phyloP scores from a whole-genome alignment of 225 moss, liverwort and hornwort species.

The Lunularia cruciata region DNA sequence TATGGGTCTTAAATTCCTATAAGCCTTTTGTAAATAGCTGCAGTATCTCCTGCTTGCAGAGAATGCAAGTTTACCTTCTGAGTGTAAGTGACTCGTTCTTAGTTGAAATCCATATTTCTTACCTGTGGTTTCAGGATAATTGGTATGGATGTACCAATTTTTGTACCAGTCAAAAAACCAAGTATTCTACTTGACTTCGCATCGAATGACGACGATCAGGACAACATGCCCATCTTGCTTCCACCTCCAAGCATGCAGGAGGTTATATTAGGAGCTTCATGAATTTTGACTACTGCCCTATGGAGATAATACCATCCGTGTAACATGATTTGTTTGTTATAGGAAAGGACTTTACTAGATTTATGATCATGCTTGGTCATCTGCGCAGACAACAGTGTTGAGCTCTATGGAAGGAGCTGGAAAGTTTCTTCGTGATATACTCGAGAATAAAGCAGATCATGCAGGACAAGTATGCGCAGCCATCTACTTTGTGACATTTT shows the following conservation, averaged over 20 bases:
- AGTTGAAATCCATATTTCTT: no score
- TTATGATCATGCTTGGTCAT: no score
- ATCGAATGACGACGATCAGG: conserved; percentile 49
- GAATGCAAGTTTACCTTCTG: no score
- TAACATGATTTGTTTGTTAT: no score
- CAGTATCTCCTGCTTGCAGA: no score
- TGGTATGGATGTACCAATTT: conserved; percentile 15
- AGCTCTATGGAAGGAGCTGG: conserved; percentile 37
- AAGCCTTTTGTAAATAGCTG: no score
- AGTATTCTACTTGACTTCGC: conserved; percentile 48
- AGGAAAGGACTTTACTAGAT: no score
- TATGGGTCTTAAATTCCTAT: no score
- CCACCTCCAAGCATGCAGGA: conserved; percentile 35
- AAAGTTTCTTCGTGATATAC: conserved; percentile 42
- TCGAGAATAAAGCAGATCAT: conserved; percentile 31
- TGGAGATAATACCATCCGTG: not conserved
- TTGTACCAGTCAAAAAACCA: conserved; percentile 24
- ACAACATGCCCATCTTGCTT: conserved; percentile 45
- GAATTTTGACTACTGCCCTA: not conserved
- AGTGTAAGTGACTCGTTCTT: no score
- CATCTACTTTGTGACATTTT: not conserved
- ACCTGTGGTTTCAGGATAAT: conserved; percentile 13
- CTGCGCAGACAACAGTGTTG: conserved; percentile 24
- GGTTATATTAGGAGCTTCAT: conserved; percentile 14
- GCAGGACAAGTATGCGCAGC: conserved; percentile 27